Evolutionary conservation across 2,329 filamentous ascomycete genomes (phyloP), one percentile per base, ranked within the genome.

Genomic region (Pyrenophora seminiperda): DNA sequence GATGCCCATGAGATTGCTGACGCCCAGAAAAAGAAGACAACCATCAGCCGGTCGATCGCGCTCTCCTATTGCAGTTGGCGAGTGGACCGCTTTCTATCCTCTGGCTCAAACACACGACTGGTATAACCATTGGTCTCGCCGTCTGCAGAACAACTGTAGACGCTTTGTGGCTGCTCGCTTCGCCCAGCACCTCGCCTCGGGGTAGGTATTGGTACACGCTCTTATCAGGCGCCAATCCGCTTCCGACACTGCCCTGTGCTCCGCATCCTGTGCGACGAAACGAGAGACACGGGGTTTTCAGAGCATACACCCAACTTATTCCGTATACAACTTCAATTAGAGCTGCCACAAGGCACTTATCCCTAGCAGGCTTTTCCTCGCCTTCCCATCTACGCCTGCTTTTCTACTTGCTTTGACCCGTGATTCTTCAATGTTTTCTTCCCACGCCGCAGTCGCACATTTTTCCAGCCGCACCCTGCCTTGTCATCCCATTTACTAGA

Each of bases 141-240:
- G 32, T 38, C 40, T 59, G 58, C 54, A 58, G 36, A 47, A 44
- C 22, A 46, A 51, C 53, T 55, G 53, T 49, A 40, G 37, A 51
- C 24, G 24, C 38, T 46, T 52, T 47, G 62, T 64, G 59, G 64
- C 62, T 61, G 51, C 53, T 65, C 59, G 62, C 60, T 63, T 63
- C 50, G 42, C 51, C 48, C 49, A 54, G 56, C 47, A 61, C 40
- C 48, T 51, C 53, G 50, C 56, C 56, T 56, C 54, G 46, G 39
- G n/a, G n/a, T n/a, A n/a, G n/a, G n/a, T n/a, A n/a, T n/a, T n/a
- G n/a, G 46, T 27, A 38, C 42, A 63, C 55, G 54, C 64, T 50
- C 68, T 72, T 72, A 72, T 71, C 68, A 62, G 61, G 41, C 53
- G 42, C 58, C 50, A 62, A 54, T 54, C 56, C 59, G 60, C 51